Evolutionary conservation across 2,329 filamentous ascomycete species (phyloP), one percentile per base, ranked within the genome.

Genomic region (Orbilia blumenaviensis): DNA sequence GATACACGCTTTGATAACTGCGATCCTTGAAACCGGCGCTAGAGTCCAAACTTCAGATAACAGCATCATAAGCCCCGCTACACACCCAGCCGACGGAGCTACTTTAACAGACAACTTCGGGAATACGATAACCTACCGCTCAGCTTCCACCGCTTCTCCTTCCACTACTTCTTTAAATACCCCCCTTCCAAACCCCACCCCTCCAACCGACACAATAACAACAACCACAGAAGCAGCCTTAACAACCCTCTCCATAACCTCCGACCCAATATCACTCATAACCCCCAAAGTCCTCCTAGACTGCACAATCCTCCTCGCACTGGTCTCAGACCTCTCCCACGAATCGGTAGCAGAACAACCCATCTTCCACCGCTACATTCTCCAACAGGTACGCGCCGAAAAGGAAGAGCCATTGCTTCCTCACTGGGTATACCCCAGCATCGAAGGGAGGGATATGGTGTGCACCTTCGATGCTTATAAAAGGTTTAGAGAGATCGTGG

Each of bases 291-390:
- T 90, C 27, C 89, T 90, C 79, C 85, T 90, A 66, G 89, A 90
- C 81, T 89, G 88, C 64, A 92, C 91, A 0, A 87, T 92, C 52
- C 85, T 94, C 4, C 86, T 94, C 3, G 91, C 90, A 3, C 84
- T 93, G 1, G 87, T 90, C 0, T 92, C 91, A 0, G 90, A 93
- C 80, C 83, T 79, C 5, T 76, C 77, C 21, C 80, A 71, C 48
- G 80, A 80, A 3, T 72, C 78, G 5, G 82, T 85, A 3, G 58
- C 79, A 0, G 78, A 81, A 29, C 81, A 84, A 71, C 80, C 83
- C 1, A 83, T 83, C 80, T 83, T 84, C 79, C 89, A 90, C 78
- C 84, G 83, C 21, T 87, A 88, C 46, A 88, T 92, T 58, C 83
- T 87, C 60, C 85, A 86, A 12, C 90, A 92, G 80, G 88, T 92